These are phyloP conservation scores for Solanum neorickii DNA, from an alignment of 257 asterid genomes.

Conservation along the genomic window DNA sequence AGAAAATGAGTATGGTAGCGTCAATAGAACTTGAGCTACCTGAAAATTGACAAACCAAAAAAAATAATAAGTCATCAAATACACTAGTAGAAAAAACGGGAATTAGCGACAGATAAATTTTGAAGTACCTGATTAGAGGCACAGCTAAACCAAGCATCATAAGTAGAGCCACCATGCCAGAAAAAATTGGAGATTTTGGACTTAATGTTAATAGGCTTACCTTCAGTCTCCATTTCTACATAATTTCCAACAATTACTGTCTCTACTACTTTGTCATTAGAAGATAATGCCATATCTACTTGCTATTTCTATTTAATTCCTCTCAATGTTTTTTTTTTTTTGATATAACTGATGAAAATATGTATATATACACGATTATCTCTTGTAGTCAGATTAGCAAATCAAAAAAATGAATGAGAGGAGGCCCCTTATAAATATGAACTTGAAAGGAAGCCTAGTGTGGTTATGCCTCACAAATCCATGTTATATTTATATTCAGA, in stretches of 20 bases:
- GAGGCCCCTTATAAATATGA: neutral
- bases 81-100: neutral
- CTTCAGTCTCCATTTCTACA: slow-evolving; percentile 25
- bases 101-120: neutral
- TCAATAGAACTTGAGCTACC: slow-evolving; percentile 32
- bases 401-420: neutral
- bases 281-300: neutral
- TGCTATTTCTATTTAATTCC: neutral
- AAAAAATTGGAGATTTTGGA: slow-evolving; percentile 18
- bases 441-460: neutral
- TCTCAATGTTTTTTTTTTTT: neutral
- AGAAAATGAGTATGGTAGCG: slow-evolving; percentile 30
- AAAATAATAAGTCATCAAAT: neutral
- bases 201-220: slow-evolving; percentile 1
- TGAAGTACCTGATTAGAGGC: neutral
- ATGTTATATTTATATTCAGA: neutral
- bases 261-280: slow-evolving; percentile 19
- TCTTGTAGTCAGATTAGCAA: too few species aligned
- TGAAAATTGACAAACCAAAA: neutral
- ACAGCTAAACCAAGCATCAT: slow-evolving; percentile 29
- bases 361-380: neutral
- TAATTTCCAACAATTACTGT: slow-evolving; percentile 23
- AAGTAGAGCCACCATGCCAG: slow-evolving; percentile 39
- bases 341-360: neutral
- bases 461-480: neutral